Percentiles rank a stretch among this genome's conserved stretches.
phyloP scores from a whole-genome alignment of 805 yeast species.

The Danielia oregonensis region DNA sequence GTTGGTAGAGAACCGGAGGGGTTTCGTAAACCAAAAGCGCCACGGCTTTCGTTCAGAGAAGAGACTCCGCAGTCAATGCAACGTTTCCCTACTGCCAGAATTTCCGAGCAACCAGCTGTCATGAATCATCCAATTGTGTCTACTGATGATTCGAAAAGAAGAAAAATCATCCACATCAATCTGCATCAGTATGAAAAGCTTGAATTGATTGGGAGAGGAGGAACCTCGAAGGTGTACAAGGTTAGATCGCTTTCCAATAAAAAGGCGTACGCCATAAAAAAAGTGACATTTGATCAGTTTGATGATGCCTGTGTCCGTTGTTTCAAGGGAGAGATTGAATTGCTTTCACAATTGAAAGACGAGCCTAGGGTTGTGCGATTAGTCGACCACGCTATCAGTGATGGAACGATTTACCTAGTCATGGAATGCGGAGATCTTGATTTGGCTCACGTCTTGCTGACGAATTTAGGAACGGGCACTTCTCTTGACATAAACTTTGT shows the following conservation, averaged over 20 bases:
- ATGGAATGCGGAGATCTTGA: conserved; percentile 97
- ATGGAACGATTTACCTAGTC: conserved; percentile 62
- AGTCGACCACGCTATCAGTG: conserved; percentile 66
- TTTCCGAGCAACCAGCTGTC: no score
- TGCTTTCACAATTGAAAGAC: conserved; percentile 57
- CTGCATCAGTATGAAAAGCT: conserved; percentile 64
- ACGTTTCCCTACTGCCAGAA: no score
- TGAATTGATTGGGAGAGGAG: conserved; percentile 86
- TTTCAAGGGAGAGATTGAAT: conserved; percentile 85
- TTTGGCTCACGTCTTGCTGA: conserved; percentile 72
- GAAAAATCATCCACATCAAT: conserved; percentile 41
- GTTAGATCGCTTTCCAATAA: conserved; percentile 53
- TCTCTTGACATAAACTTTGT: conserved; percentile 69
- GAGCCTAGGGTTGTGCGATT: conserved; percentile 71
- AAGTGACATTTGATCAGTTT: conserved; percentile 75
- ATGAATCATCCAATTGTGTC: not conserved
- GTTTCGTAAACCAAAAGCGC: conserved; percentile 35
- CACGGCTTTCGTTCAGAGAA: conserved; percentile 8
- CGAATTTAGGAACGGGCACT: conserved; percentile 42
- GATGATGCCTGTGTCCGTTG: conserved; percentile 72
- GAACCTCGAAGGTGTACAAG: conserved; percentile 86
- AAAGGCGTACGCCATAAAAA: conserved; percentile 71
- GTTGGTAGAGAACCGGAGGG: conserved; percentile 12
- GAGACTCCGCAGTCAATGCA: conserved; percentile 1
- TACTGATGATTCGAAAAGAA: conserved; percentile 16